Evolutionary conservation across 257 asterid genomes (phyloP), one percentile per base, ranked within the genome.

Genomic region (Nicotiana undulata): DNA sequence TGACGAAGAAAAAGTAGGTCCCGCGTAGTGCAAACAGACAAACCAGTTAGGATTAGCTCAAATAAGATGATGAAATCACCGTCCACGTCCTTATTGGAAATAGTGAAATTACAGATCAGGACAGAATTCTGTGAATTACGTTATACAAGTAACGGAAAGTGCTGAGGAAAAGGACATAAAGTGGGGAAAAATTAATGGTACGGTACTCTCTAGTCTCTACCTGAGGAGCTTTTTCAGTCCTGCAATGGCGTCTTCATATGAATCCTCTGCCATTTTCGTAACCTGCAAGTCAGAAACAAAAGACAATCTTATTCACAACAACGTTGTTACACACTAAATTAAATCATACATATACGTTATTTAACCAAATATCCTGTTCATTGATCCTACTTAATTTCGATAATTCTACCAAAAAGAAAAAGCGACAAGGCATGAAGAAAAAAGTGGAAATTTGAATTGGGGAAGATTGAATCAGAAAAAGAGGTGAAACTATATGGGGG

Each of bases 161-260:
- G 72, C 63, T 58, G 0, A 6, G 13, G 31, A 75, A 66, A 77
- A 26, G 82, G 63, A 58, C 46, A 80, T 37, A 75, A 75, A 24
- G 3, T 31, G 24, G 51, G 4, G 72, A 60, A 52, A 53, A 20
- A 26, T 40, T 22, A 60, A 6, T 5, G 72, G 46, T 17, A 46
- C 37, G n/a, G 9, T 26, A 15, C 18, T 68, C 56, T 11, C 3
- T 26, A 15, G 15, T 68, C 56, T 11, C 3, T 83, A 92, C 97
- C 97, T 90, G 83, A 92, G 93, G 85, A 92, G 95, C 89, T 90
- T 92, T 87, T 86, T 81, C 74, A 92, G 86, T 72, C 93, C 94
- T 56, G 90, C 93, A 78, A 92, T 90, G 92, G 97, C 97, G 81
- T 88, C 97, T 90, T 90, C 95, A 79, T 87, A 89, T 17, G 82